Evolutionary conservation across 2,329 filamentous ascomycete genomes (phyloP), one percentile per base, ranked within the genome.

Genomic region (Phaeosphaeriaceae sp.): DNA sequence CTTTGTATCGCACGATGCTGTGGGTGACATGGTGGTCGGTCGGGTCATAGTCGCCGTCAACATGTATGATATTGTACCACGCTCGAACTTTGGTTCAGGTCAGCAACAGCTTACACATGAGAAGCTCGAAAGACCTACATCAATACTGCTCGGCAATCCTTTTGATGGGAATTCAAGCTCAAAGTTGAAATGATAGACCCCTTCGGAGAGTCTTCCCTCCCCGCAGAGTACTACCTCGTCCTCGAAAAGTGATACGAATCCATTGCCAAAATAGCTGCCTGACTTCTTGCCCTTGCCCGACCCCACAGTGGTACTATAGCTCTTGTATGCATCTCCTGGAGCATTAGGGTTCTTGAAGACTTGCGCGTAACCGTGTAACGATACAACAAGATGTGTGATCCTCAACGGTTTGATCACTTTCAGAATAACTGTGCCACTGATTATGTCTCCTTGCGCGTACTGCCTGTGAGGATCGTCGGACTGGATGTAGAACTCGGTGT

Each of bases 31-130:
- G 6, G 93, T 89, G 0, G 91, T 95, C 20, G 95, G 94, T 56
- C 93, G 88, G 20, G 94, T 98, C 56, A 98, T 78, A 9, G 93
- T 97, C 31, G 94, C 90, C 6, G 92, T 94, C 68, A 98, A 86
- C 81, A 94, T 88, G 79, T 98, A 99, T 20, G 91, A 90, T 69
- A 99, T 92, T 1, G 92, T 93, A 36, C 95, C 95, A 73, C 94
- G 89, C 79, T 98, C 95, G 77, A 99, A 99, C 93, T 98, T 77
- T 51, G 49, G 27, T n/a, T 22, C 46, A 54, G 60, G 31, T 75
- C 57, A 74, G 64, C 57, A 57, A 48, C 15, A 13, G 17, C 17
- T 17, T n/a, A 15, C 36, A 40, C 36, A 40, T 7, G 36, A 40
- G 17, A 27, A n/a, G 36, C 36, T 40, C 36, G 36, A 4, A 27